Evolutionary conservation across 352 stramenopile species (phyloP), one percentile per base, ranked within the genome.

Genomic region (Pythium vanterpoolii): DNA sequence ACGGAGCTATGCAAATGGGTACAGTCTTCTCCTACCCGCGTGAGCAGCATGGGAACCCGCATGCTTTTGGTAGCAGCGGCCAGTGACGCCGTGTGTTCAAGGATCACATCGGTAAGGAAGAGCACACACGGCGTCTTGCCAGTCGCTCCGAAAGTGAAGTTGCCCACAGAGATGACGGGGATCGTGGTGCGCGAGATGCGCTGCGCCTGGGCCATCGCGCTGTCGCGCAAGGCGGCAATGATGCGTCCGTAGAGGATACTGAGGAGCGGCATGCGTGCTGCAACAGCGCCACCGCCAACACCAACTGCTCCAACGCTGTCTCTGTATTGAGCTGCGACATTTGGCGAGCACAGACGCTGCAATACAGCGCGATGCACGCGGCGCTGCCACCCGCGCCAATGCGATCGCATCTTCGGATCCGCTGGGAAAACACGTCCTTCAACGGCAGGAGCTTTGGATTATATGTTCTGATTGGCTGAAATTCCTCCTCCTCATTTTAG

Each of bases 61-160:
- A 33, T 39, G 23, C 49, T 27, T 66, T 53, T 19, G 21, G 18
- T 6, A 2, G 7, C 31, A 10, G 16, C 16, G 4, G 44, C 38
- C 5, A 33, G 16, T 11, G 7, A 21, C 54, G 44, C 42, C 10
- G 44, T 27, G 16, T 57, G 26, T 4, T 33, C 24, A 21, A 64
- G 57, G 9, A 59, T 39, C 8, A 14, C 68, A 43, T 67, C 60
- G 1, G 52, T 42, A 19, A 90, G 66, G 24, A 78, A 75, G 44
- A 80, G 51, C 24, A 80, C 80, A 8, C 75, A 83, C 21, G 80
- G 80, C 38, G 80, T 90, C 67, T 90, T 90, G 50, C 80, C 80
- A 4, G 80, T 90, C n/a, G 74, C 80, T 2, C 80, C 80, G 38
- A 87, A 89, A 2, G 80, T 90, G 52, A 84, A 44, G 66, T 90